Base-by-base conservation (phyloP, 2,329 filamentous ascomycete species). In the Aspergillus calidoustus region DNA sequence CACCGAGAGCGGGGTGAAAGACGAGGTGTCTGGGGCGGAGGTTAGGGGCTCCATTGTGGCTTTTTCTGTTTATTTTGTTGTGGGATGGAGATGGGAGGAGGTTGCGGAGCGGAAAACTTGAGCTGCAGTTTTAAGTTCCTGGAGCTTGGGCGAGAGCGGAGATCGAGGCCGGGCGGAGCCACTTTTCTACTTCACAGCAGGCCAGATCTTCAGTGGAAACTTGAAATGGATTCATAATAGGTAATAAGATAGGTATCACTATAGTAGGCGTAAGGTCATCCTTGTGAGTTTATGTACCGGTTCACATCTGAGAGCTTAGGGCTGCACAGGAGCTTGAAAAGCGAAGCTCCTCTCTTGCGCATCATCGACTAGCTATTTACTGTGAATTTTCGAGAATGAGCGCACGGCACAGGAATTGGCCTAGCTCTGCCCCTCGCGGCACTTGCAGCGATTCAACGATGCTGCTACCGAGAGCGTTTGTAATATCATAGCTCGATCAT, bases 1-100 rank as follows among this genome's bases (percentile, higher is more conserved):
- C 59, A 80, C 76, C 11, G 75, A 73, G 48, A 83, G 72, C 17
- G 79, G 74, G 43, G 78, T 72, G 66, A 80, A 82, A 28, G 77
- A 73, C 19, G 76, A 74, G 31, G 74, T 55, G 43, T 76, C 71
- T 11, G 80, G 80, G 28, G 76, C 62, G 30, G 72, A 69, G 56
- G 66, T 72, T 28, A 82, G 72, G 48, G 75, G 61, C 70, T 83
- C 80, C 80, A 83, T 82, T 25, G 49, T 54, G 31, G 31, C 28
- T 25, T 38, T 61, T 50, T 56, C n/a, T 44, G 34, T 41, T 22
- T 22, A 25, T 48, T 46, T 48, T 34, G 59, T 48, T 48, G 25
- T 51, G 51, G 38, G 53, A 28, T 50, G 50, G 22, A 38, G 41
- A 59, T 23, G 43, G 30, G 15, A 19, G 49, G 38, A 51, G 41